Evolutionary conservation across 768 basidiomycete genomes (phyloP), one percentile per base, ranked within the genome.

Genomic region (Naganishia randhawae): DNA sequence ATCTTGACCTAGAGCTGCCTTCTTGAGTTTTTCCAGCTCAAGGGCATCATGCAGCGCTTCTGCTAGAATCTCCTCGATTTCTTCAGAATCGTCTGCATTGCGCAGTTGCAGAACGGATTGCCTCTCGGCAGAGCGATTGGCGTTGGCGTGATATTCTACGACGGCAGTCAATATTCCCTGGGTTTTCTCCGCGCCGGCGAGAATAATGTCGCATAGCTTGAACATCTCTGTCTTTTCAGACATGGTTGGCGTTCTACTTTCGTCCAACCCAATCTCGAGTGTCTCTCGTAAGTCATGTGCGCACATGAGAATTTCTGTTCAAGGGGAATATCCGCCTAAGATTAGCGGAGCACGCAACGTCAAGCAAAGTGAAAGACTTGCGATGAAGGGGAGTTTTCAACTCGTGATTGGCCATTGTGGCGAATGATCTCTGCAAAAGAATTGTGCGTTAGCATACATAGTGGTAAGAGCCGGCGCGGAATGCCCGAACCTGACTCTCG

Each of bases 311-410:
- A 61, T 61, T 61, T 61, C 57, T 61, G 13, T 41, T 10, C 7
- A 8, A 13, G 41, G 6, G 22, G 1, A 42, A 41, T 6, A 7
- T 33, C 14, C 13, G n/a, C n/a, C n/a, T n/a, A 48, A 48, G 45
- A 1, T 41, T 25, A 41, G 57, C 11, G 22, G 7, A 25, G 27
- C 1, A 17, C 10, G 17, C 22, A 2, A 41, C 11, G 3, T 27
- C 10, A 5, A 10, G 11, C 53, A 25, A 9, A 27, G 17, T 13
- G 17, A 13, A 42, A 25, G 25, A 48, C 66, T 55, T 29, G 50
- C 66, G 78, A 71, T 79, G 78, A 29, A 79, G 50, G 4, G 78
- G 78, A 7, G 78, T 79, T 25, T 76, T 72, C 1, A 77, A 51
- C 45, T 79, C 78, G 35, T 79, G 78, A 52, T 68, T 71, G 5